These are phyloP conservation scores for Naganishia vishniacii DNA, from an alignment of 768 basidiomycete species.

Conservation along the genomic window DNA sequence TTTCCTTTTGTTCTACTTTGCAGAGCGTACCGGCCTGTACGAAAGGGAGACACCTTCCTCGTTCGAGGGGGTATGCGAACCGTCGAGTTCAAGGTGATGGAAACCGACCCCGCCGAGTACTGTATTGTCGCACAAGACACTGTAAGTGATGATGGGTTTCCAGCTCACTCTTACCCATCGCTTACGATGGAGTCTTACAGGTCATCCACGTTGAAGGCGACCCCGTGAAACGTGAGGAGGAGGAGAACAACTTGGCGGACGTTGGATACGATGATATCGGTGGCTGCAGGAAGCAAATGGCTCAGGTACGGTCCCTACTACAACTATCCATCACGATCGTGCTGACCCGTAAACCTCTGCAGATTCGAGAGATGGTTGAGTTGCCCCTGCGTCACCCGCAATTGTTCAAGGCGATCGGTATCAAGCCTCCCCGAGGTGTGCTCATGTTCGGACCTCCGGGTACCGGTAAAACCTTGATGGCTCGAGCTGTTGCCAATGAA, in stretches of 20 bases:
- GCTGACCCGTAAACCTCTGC: conserved; percentile 5
- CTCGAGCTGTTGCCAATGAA: conserved; percentile 97
- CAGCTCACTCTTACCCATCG: background rate
- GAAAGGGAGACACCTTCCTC: conserved; percentile 98
- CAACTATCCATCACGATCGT: background rate
- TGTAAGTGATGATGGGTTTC: conserved; percentile 63
- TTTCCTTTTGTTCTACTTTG: conserved; percentile 20
- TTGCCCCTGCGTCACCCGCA: conserved; percentile 96
- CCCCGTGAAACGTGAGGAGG: conserved; percentile 96
- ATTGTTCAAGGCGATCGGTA: conserved; percentile 99
- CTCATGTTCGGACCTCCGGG: conserved; percentile 98
- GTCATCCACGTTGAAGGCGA: conserved; percentile 71
- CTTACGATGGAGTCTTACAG: conserved; percentile 14
- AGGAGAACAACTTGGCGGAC: conserved; percentile 90
- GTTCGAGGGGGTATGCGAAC: conserved; percentile 97
- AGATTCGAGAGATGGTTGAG: conserved; percentile 96
- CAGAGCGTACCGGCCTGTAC: conserved; percentile 82
- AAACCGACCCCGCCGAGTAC: conserved; percentile 94
- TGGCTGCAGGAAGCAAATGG: conserved; percentile 99
- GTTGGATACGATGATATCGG: conserved; percentile 99
- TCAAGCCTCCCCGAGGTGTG: conserved; percentile 98
- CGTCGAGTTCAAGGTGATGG: conserved; percentile 98
- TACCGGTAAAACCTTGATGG: conserved; percentile 99
- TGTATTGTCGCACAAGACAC: conserved; percentile 99
- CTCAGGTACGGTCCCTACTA: conserved; percentile 57